Percentiles rank a stretch among this genome's conserved stretches.
phyloP scores from a whole-genome alignment of 1,139 yeast species.

The Kodamaea sp. region DNA sequence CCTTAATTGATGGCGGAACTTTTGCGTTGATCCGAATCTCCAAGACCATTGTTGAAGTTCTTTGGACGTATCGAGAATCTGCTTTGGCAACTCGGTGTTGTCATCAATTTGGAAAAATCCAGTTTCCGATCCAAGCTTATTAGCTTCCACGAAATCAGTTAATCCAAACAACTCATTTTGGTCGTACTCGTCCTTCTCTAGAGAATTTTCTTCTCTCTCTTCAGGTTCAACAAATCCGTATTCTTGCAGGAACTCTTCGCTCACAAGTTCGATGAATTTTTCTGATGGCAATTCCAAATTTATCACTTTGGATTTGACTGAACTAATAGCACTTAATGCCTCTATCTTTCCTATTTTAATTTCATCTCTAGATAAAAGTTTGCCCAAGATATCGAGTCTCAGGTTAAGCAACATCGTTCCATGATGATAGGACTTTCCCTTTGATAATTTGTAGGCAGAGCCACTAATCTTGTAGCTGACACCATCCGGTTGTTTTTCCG shows the following conservation, averaged over 20 bases:
- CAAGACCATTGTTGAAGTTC: conserved; percentile 64
- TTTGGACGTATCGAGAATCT: conserved; percentile 42
- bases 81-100: conserved; percentile 43
- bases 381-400: conserved; percentile 55
- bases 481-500: conserved; percentile 28
- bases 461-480: conserved; percentile 72
- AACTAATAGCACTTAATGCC: conserved; percentile 64
- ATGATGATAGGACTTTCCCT: conserved; percentile 88
- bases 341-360: conserved; percentile 47
- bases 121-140: conserved; percentile 9
- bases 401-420: conserved; percentile 90
- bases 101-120: conserved; percentile 25
- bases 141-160: conserved; percentile 29
- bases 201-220: conserved; percentile 10
- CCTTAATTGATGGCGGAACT: conserved; percentile 49
- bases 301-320: conserved; percentile 76
- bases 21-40: conserved; percentile 73
- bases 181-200: conserved; percentile 20
- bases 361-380: conserved; percentile 53
- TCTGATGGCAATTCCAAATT: conserved; percentile 55
- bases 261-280: conserved; percentile 50
- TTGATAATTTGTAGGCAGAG: conserved; percentile 83
- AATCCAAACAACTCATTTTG: conserved; percentile 39
- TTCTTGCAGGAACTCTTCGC: conserved; percentile 41
- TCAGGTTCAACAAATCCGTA: conserved; percentile 26